A percentile compares a stretch with the other conserved stretches of the same genome.
phyloP scores from a whole-genome alignment of 2,329 filamentous ascomycete genomes.

The Colletotrichum viniferum region DNA sequence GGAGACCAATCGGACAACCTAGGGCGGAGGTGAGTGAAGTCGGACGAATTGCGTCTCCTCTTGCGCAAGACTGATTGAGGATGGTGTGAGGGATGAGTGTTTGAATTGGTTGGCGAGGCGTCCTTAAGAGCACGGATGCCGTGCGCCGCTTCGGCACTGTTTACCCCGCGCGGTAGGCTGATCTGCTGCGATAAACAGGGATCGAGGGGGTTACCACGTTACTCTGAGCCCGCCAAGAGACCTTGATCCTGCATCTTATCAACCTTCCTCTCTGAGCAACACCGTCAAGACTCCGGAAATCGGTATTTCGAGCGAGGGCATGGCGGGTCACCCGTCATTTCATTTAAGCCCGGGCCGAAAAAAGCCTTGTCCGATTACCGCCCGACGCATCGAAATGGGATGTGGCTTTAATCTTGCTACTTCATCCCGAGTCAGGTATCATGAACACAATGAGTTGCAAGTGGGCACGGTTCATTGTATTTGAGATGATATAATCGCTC shows the following conservation, averaged over 20 bases:
- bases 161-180: slow-evolving; percentile 19
- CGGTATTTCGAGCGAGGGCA: neutral
- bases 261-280: slow-evolving; percentile 22
- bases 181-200: slow-evolving; percentile 13
- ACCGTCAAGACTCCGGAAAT: neutral
- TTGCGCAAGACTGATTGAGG: neutral
- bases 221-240: neutral
- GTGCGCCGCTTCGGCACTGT: neutral
- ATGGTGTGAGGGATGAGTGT: neutral
- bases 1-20: neutral
- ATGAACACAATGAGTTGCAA: rapidly evolving
- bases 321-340: no score
- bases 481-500: neutral
- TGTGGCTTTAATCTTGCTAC: neutral
- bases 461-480: neutral
- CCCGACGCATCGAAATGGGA: no score
- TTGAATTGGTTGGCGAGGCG: neutral
- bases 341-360: neutral
- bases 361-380: neutral
- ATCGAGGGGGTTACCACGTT: neutral
- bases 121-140: slow-evolving; percentile 1
- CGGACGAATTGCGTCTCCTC: neutral
- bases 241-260: slow-evolving; percentile 5
- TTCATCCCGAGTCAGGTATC: neutral
- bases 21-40: neutral